Conservation (phyloP, 306 rosid species). For the Alnus glutinosa region DNA sequence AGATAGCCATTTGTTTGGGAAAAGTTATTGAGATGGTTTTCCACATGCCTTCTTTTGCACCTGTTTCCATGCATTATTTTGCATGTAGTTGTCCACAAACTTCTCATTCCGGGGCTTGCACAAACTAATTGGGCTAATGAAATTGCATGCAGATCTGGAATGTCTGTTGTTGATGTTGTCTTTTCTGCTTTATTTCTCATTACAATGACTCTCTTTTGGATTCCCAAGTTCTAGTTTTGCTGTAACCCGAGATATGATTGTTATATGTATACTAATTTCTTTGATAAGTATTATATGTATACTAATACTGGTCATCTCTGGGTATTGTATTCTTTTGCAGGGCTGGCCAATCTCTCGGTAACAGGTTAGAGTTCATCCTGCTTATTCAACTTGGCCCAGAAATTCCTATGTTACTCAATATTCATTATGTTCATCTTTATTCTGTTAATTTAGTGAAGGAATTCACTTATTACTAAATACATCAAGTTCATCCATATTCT, state of each 20-base stretch:
- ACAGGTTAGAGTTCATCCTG: slow-evolving; percentile 66
- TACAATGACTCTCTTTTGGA: background rate
- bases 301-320: slow-evolving; percentile 22
- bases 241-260: background rate
- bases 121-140: background rate
- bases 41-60: background rate
- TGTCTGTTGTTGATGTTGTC: background rate
- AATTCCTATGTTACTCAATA: background rate
- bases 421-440: background rate
- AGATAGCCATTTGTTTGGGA: background rate
- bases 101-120: background rate
- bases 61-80: background rate
- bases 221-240: background rate
- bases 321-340: slow-evolving; percentile 39
- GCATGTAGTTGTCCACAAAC: background rate
- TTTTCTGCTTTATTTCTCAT: background rate
- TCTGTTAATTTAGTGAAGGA: background rate
- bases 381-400: slow-evolving; percentile 3
- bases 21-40: background rate
- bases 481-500: background rate
- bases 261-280: slow-evolving; percentile 13
- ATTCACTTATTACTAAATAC: background rate
- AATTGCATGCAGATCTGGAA: slow-evolving; percentile 1
- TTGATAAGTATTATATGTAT: background rate
- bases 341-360: slow-evolving; percentile 86